Conservation (phyloP, 1,139 yeast species). For the Pichia sp. region DNA sequence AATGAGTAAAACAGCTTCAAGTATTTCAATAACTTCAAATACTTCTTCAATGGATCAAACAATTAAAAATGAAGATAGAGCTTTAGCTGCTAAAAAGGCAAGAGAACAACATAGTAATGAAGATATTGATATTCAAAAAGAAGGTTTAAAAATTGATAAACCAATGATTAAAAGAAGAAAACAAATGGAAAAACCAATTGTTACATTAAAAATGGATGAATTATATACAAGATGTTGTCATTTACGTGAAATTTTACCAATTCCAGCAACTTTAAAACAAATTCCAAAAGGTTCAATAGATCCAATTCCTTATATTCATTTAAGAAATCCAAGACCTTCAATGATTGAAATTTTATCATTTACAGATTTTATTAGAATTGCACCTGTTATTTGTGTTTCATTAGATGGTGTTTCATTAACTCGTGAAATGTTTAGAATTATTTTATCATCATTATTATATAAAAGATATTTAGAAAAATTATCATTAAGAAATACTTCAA, state of each 20-base stretch:
- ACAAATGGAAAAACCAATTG: constrained; percentile 46
- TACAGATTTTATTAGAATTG: constrained; percentile 68
- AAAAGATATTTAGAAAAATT: constrained; percentile 59
- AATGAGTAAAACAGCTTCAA: constrained; percentile 24
- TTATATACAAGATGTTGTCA: constrained; percentile 91
- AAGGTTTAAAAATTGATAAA: constrained; percentile 39
- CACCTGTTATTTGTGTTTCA: constrained; percentile 63
- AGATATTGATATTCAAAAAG: constrained; percentile 16
- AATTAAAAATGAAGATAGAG: constrained; percentile 25
- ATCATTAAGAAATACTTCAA: constrained; percentile 65
- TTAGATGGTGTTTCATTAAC: constrained; percentile 66
- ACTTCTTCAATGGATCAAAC: constrained; percentile 24
- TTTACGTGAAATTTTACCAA: constrained; percentile 84
- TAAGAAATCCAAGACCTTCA: constrained; percentile 69
- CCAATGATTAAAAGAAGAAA: constrained; percentile 40
- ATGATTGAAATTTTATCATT: constrained; percentile 68
- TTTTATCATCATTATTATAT: constrained; percentile 54
- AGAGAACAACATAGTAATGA: constrained; percentile 17
- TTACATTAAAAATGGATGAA: constrained; percentile 46
- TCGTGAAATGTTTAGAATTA: constrained; percentile 55
- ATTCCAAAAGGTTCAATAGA: constrained; percentile 64
- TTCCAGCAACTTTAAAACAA: constrained; percentile 82
- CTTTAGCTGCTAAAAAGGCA: constrained; percentile 27
- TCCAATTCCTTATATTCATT: constrained; percentile 57
- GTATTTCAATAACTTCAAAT: constrained; percentile 15